Conservation (phyloP, 306 rosid genomes). For the Sphenostylis stenocarpa region DNA sequence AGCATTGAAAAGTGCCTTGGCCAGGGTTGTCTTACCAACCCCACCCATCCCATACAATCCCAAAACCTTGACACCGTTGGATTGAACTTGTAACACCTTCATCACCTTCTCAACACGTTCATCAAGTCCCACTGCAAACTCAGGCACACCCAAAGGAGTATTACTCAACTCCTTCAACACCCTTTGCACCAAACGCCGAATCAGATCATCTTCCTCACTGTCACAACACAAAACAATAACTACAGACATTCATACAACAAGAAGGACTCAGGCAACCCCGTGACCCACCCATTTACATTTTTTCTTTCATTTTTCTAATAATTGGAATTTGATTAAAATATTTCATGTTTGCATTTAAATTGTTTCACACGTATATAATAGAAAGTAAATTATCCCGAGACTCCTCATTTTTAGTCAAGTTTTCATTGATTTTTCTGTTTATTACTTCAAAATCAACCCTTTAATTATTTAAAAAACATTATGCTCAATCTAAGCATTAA, state of each 20-base stretch:
- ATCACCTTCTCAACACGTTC: slow-evolving; percentile 34
- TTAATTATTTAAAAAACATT: too few species aligned
- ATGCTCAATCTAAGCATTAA: too few species aligned
- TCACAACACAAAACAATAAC: background rate
- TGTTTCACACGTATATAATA: too few species aligned
- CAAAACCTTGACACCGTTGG: slow-evolving; percentile 43
- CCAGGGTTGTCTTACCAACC: slow-evolving; percentile 71
- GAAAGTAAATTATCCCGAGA: too few species aligned
- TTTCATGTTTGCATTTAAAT: too few species aligned
- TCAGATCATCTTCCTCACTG: slow-evolving; percentile 33
- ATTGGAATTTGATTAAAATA: background rate
- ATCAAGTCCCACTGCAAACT: slow-evolving; percentile 54
- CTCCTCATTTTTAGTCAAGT: too few species aligned
- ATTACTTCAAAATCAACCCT: too few species aligned
- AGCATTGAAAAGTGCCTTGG: slow-evolving; percentile 55
- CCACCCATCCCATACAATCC: slow-evolving; percentile 71
- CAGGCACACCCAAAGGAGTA: slow-evolving; percentile 47
- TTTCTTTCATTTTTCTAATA: too few species aligned
- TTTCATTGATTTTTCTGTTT: too few species aligned
- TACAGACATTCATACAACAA: background rate
- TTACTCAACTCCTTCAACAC: slow-evolving; percentile 47
- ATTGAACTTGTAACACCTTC: slow-evolving; percentile 34
- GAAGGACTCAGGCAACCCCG: background rate
- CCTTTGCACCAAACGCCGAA: slow-evolving; percentile 30
- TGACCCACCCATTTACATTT: background rate